Evolutionary conservation across 176 grass and related monocot species (phyloP).

Genomic region (Chloris gayana): DNA sequence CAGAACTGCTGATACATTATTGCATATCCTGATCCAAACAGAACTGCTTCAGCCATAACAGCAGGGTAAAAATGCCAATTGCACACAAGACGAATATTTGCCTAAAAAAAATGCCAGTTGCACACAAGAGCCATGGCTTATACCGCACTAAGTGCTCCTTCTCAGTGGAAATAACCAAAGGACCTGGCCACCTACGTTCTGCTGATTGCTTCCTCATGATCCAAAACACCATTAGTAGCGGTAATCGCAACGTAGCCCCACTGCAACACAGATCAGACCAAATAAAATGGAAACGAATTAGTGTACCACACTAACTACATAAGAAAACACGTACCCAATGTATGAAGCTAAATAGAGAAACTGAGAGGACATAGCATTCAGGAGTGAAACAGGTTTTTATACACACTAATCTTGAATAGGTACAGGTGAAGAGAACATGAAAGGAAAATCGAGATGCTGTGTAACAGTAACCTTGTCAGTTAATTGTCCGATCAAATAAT

Average conservation of each 20-base stretch:
- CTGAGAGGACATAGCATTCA: background rate
- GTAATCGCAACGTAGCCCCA: conserved; percentile 97
- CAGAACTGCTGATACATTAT: conserved; percentile 25
- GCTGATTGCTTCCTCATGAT: conserved; percentile 95
- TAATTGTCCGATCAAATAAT: background rate
- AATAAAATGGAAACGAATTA: conserved; percentile 4
- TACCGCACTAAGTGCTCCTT: background rate
- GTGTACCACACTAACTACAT: background rate
- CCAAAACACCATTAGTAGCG: conserved; percentile 85
- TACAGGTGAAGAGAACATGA: background rate
- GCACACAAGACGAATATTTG: too few relatives aligned
- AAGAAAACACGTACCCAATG: background rate
- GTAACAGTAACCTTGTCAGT: background rate
- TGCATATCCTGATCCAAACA: conserved; percentile 33
- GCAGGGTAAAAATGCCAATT: conserved; percentile 1
- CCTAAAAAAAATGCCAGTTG: conserved; percentile 6
- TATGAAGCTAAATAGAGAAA: background rate
- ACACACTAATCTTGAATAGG: background rate
- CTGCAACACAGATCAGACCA: conserved; percentile 51
- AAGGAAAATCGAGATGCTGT: background rate
- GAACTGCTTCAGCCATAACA: conserved; percentile 23
- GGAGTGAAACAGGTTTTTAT: background rate
- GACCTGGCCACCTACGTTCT: conserved; percentile 90
- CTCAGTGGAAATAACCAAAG: conserved; percentile 87
- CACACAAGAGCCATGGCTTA: background rate